phyloP scores from a whole-genome alignment of 2,329 filamentous ascomycete species.

The Hawksworthiomyces lignivorus region DNA sequence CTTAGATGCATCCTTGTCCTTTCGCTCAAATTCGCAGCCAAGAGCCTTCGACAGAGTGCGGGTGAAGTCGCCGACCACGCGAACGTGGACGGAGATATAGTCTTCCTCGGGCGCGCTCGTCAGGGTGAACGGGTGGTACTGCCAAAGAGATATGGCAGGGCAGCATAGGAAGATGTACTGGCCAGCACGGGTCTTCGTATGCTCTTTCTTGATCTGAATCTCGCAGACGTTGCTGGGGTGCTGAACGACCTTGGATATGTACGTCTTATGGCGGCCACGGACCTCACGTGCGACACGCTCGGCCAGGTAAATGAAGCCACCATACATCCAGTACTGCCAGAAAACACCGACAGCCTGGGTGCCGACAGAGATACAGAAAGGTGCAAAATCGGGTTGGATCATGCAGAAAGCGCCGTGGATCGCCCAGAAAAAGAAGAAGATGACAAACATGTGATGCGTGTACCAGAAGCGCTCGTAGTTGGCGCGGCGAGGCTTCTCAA shows the following conservation, averaged over 20 bases:
- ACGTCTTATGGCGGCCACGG: conserved; percentile 73
- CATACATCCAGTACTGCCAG: conserved; percentile 84
- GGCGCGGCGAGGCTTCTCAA: conserved; percentile 68
- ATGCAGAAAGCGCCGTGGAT: conserved; percentile 84
- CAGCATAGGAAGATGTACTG: conserved; percentile 89
- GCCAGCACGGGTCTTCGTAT: conserved; percentile 72
- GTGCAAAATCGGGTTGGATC: conserved; percentile 76
- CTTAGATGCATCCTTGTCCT: conserved; percentile 48
- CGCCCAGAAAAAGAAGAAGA: conserved; percentile 90
- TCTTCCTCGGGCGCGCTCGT: conserved; percentile 85
- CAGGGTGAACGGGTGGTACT: conserved; percentile 81
- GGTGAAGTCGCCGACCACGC: conserved; percentile 77
- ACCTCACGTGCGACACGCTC: conserved; percentile 73
- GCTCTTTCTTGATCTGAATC: conserved; percentile 86
- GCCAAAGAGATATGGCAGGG: conserved; percentile 78
- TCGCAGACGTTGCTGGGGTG: conserved; percentile 84
- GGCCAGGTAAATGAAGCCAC: conserved; percentile 71
- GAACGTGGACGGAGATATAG: conserved; percentile 81
- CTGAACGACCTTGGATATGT: conserved; percentile 82
- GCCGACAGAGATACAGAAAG: conserved; percentile 65
- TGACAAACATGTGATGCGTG: conserved; percentile 77
- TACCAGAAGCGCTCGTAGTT: conserved; percentile 92
- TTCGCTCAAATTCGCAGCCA: conserved; percentile 66
- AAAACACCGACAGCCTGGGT: conserved; percentile 65
- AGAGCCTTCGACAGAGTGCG: conserved; percentile 59